A percentile compares a stretch with the other conserved stretches of the same genome.
Conservation (phyloP, 371 early-diverging fungal species). For the Lichtheimia ornata region DNA sequence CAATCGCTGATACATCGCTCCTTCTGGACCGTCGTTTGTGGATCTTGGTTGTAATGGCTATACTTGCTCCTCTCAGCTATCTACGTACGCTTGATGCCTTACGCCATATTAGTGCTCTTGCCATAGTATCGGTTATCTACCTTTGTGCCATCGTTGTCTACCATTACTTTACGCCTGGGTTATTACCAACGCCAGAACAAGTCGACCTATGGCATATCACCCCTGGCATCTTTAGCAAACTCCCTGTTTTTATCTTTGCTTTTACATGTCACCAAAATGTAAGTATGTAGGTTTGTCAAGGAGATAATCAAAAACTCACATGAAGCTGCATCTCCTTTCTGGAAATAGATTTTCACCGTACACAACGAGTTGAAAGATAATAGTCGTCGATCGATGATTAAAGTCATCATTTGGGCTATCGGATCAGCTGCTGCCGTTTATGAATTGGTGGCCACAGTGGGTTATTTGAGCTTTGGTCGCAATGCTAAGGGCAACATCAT, state of each 20-base stretch:
- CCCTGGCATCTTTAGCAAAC: conserved; percentile 71
- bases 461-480: conserved; percentile 94
- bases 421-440: conserved; percentile 82
- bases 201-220: conserved; percentile 57
- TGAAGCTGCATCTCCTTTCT: no score
- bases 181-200: conserved; percentile 39
- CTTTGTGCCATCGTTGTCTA: conserved; percentile 84
- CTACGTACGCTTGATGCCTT: conserved; percentile 88
- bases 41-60: conserved; percentile 77
- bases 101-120: conserved; percentile 92
- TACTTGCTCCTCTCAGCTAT: conserved; percentile 79
- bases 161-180: conserved; percentile 62
- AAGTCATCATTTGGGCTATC: conserved; percentile 72
- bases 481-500: conserved; percentile 89
- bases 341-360: conserved; percentile 76
- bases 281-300: conserved; percentile 38
- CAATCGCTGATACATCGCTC: conserved; percentile 12
- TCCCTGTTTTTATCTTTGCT: conserved; percentile 98
- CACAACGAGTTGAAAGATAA: conserved; percentile 92
- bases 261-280: conserved; percentile 96
- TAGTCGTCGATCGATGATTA: conserved; percentile 58
- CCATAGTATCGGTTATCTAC: conserved; percentile 89
- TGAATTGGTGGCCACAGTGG: conserved; percentile 87
- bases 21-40: conserved; percentile 74
- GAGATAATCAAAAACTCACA: neutral